These are phyloP conservation scores for Akanthomyces lecanii DNA, from an alignment of 2,329 filamentous ascomycete species.

Conservation along the genomic window DNA sequence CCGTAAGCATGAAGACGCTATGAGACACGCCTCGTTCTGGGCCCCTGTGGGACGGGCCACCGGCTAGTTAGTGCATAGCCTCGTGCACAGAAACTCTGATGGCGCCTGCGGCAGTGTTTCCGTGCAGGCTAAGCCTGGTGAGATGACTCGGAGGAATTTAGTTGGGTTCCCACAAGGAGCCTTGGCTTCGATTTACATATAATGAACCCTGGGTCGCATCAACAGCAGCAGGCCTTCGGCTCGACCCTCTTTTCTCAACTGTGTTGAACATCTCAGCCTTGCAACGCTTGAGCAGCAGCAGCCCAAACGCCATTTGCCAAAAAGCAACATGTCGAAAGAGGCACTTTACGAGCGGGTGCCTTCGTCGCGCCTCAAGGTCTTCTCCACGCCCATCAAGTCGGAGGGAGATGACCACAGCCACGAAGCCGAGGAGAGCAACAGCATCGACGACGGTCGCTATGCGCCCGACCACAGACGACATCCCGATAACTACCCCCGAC, in stretches of 20 bases:
- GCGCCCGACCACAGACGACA: constrained; percentile 13
- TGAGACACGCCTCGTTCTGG: constrained; percentile 1
- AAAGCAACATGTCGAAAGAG: constrained; percentile 10
- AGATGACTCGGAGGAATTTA: neutral
- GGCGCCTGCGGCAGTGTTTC: constrained; percentile 1
- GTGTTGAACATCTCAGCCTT: too few relatives aligned
- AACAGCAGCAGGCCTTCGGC: neutral
- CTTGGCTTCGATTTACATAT: constrained; percentile 1
- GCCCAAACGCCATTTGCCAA: too few relatives aligned
- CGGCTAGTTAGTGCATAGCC: constrained; percentile 4
- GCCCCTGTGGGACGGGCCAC: neutral
- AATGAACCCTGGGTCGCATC: constrained; percentile 1
- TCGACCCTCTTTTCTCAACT: neutral
- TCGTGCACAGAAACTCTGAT: neutral
- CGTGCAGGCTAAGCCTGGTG: neutral
- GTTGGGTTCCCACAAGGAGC: neutral
- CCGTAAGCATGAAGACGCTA: neutral
- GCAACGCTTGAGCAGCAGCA: too few relatives aligned
- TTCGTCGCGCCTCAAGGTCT: constrained; percentile 13
- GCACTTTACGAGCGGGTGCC: constrained; percentile 13
- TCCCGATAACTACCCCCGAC: constrained; percentile 11
- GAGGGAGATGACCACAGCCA: neutral
- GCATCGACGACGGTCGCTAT: constrained; percentile 4
- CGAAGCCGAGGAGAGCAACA: neutral
- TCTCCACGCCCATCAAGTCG: constrained; percentile 10